These are phyloP conservation scores for Zychaea mexicana DNA, from an alignment of 371 early-diverging fungal species.

Conservation along the genomic window DNA sequence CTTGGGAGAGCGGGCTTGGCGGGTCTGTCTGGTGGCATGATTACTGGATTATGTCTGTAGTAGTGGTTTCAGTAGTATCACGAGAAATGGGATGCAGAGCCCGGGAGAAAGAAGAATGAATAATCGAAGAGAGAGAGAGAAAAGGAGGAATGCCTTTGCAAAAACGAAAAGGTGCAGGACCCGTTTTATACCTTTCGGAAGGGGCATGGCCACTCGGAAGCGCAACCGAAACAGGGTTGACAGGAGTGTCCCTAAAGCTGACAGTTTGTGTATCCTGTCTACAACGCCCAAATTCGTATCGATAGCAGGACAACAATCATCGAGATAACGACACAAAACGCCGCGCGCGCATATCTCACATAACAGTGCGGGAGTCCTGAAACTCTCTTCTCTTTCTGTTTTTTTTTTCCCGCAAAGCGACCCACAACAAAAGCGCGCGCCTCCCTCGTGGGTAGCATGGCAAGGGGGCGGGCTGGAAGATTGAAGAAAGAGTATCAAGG, in stretches of 20 bases:
- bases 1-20: conserved; percentile 28
- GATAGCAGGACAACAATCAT: not conserved
- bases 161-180: not conserved
- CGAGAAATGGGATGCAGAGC: no score
- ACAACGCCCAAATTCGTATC: conserved; percentile 4
- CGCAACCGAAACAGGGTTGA: conserved; percentile 9
- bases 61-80: no score
- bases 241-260: not conserved
- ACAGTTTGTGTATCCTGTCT: not conserved
- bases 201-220: not conserved
- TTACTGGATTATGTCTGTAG: no score
- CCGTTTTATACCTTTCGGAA: conserved; percentile 4
- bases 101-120: no score
- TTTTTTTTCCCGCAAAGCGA: not conserved
- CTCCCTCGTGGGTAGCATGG: not conserved
- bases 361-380: not conserved
- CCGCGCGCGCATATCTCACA: not conserved
- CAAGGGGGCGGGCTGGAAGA: not conserved
- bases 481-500: no score
- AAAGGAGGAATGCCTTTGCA: not conserved
- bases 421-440: not conserved
- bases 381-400: no score
- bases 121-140: no score
- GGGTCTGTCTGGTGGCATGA: conserved; percentile 38
- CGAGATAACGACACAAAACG: not conserved